These are phyloP conservation scores for Cyclotella baltica DNA, from an alignment of 108 stramenopile species.

Conservation along the genomic window DNA sequence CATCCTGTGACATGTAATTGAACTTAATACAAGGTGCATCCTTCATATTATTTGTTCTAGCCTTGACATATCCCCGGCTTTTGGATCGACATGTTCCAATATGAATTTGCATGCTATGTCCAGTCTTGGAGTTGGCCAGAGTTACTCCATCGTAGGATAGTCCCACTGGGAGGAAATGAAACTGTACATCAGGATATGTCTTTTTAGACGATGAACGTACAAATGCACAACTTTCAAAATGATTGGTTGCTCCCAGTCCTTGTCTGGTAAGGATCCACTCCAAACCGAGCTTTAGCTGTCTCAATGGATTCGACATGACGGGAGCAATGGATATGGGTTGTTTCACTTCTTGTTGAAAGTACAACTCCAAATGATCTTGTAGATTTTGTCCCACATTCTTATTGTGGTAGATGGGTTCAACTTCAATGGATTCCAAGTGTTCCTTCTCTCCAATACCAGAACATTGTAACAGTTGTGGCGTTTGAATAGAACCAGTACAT, in stretches of 20 bases:
- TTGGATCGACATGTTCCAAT: slow-evolving; percentile 6
- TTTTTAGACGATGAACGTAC: slow-evolving; percentile 37
- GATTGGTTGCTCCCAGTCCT: slow-evolving; percentile 56
- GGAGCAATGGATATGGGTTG: slow-evolving; percentile 35
- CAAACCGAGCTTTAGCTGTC: slow-evolving; percentile 24
- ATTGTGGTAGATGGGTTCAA: slow-evolving; percentile 38
- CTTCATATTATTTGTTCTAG: slow-evolving; percentile 8
- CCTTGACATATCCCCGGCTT: slow-evolving; percentile 21
- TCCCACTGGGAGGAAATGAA: slow-evolving; percentile 11
- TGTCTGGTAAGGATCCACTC: slow-evolving; percentile 50
- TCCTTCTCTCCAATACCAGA: slow-evolving; percentile 64
- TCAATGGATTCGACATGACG: slow-evolving; percentile 8
- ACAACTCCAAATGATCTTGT: slow-evolving; percentile 60
- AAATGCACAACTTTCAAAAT: slow-evolving; percentile 62
- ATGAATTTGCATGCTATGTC: slow-evolving; percentile 12
- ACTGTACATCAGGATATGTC: slow-evolving; percentile 55
- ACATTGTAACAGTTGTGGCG: slow-evolving; percentile 72
- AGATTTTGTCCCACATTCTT: slow-evolving; percentile 69
- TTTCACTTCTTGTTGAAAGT: slow-evolving; percentile 38
- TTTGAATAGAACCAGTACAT: slow-evolving; percentile 65
- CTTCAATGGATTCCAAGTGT: slow-evolving; percentile 34
- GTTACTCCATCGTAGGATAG: slow-evolving; percentile 8
- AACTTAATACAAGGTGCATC: slow-evolving; percentile 13
- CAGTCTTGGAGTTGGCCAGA: slow-evolving; percentile 1
- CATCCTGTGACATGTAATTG: slow-evolving; percentile 18